Conservation (phyloP, 148 eudicot species). For the Salicornia ramosissima region DNA sequence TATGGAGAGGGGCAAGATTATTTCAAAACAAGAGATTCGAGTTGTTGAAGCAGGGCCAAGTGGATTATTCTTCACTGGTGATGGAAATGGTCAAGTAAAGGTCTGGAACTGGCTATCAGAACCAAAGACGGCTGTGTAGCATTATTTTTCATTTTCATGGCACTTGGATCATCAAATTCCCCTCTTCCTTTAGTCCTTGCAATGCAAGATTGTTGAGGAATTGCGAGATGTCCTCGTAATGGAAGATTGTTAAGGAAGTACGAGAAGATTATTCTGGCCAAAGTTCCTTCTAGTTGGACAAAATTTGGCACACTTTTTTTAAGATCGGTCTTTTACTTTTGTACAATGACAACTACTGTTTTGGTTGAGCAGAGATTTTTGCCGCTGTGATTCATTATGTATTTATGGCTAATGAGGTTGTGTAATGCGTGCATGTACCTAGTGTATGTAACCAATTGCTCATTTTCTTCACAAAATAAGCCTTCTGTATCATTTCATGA, state of each 20-base stretch:
- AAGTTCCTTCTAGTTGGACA: conserved; percentile 2
- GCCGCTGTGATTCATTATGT: conserved; percentile 16
- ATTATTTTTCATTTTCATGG: neutral
- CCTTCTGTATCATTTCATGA: neutral
- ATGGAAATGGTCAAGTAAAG: conserved; percentile 78
- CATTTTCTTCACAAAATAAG: neutral
- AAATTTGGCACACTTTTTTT: conserved; percentile 11
- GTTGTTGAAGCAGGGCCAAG: conserved; percentile 64
- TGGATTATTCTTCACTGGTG: conserved; percentile 80
- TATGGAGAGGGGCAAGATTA: conserved; percentile 75
- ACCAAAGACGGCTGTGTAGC: conserved; percentile 33
- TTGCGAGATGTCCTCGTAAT: neutral
- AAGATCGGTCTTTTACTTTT: conserved; percentile 9
- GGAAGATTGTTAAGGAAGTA: conserved; percentile 12
- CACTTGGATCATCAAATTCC: neutral
- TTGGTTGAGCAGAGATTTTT: conserved; percentile 11
- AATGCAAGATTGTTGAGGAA: conserved; percentile 12
- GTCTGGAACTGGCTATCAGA: conserved; percentile 76
- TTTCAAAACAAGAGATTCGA: conserved; percentile 63
- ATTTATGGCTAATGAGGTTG: conserved; percentile 16
- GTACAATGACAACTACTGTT: neutral
- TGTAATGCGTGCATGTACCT: conserved; percentile 19
- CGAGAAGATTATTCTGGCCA: conserved; percentile 9
- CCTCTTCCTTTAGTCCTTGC: neutral
- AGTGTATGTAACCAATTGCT: neutral